Conservation (phyloP, 129 eudicot genomes). For the Pseudognaphalium luteoalbum region DNA sequence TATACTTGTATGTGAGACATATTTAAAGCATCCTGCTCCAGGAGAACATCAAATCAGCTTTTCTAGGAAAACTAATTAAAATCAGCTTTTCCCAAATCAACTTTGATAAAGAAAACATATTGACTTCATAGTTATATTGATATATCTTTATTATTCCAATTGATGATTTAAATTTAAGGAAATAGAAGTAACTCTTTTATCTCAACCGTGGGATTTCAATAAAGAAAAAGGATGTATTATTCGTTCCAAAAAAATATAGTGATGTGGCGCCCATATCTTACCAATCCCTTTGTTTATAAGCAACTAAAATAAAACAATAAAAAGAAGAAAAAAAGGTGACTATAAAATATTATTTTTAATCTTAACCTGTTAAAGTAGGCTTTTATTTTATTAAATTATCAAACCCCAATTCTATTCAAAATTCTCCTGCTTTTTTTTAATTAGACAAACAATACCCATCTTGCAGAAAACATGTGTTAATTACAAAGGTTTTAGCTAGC, state of each 20-base stretch:
- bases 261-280: slow-evolving; percentile 24
- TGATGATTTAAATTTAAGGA: background rate
- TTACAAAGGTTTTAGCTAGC: background rate
- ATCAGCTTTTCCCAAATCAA: slow-evolving; percentile 15
- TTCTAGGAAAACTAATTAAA: slow-evolving; percentile 15
- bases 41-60: slow-evolving; percentile 20
- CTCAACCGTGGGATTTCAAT: slow-evolving; percentile 24
- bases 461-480: background rate
- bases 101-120: slow-evolving; percentile 22
- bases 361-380: slow-evolving; percentile 32
- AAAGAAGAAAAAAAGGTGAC: slow-evolving; percentile 19
- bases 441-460: background rate
- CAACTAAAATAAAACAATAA: slow-evolving; percentile 22
- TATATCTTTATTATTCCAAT: background rate
- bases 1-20: slow-evolving; percentile 5
- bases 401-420: slow-evolving; percentile 36
- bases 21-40: slow-evolving; percentile 4
- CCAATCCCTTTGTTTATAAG: slow-evolving; percentile 38
- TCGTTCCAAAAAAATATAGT: slow-evolving; percentile 29
- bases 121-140: background rate
- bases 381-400: slow-evolving; percentile 19
- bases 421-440: slow-evolving; percentile 24
- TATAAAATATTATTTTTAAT: slow-evolving; percentile 23
- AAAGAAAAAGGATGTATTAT: slow-evolving; percentile 19
- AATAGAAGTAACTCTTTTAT: background rate